Conservation (phyloP, 805 yeast genomes). For the Scheffersomyces coipomensis region DNA sequence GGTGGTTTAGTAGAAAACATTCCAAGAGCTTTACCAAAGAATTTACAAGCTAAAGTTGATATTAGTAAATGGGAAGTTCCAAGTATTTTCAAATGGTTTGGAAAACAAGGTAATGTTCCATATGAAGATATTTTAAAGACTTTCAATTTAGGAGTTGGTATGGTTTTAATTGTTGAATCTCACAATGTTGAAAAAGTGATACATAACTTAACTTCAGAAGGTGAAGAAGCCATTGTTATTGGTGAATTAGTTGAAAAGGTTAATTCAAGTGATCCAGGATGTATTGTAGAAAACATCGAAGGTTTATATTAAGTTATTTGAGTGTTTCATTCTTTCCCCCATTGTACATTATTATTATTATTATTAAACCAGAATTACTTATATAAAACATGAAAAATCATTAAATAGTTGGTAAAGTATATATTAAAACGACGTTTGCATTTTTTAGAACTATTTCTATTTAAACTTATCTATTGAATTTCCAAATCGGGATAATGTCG, state of each 20-base stretch:
- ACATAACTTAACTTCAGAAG: slow-evolving; percentile 54
- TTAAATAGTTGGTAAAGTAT: too few relatives aligned
- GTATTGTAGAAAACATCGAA: slow-evolving; percentile 52
- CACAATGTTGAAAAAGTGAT: slow-evolving; percentile 61
- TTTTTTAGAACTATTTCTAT: too few relatives aligned
- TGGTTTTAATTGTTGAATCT: slow-evolving; percentile 81
- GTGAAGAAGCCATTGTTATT: slow-evolving; percentile 67
- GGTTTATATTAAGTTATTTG: slow-evolving; percentile 19
- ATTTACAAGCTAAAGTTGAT: slow-evolving; percentile 79
- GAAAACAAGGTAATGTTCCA: slow-evolving; percentile 88
- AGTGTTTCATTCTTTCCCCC: not conserved
- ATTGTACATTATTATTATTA: not conserved
- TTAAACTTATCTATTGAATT: too few relatives aligned
- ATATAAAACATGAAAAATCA: too few relatives aligned
- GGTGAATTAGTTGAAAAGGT: slow-evolving; percentile 34
- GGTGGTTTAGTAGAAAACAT: slow-evolving; percentile 97
- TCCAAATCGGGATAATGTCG: too few relatives aligned
- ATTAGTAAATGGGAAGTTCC: slow-evolving; percentile 81
- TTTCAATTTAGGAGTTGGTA: slow-evolving; percentile 94
- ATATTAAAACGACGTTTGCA: too few relatives aligned
- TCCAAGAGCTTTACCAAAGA: slow-evolving; percentile 87
- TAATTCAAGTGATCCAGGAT: slow-evolving; percentile 54
- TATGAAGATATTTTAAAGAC: slow-evolving; percentile 82
- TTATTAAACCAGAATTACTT: too few relatives aligned
- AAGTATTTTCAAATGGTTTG: slow-evolving; percentile 91